These are phyloP conservation scores for Agastache rugosa DNA, from an alignment of 257 asterid species.

Conservation along the genomic window DNA sequence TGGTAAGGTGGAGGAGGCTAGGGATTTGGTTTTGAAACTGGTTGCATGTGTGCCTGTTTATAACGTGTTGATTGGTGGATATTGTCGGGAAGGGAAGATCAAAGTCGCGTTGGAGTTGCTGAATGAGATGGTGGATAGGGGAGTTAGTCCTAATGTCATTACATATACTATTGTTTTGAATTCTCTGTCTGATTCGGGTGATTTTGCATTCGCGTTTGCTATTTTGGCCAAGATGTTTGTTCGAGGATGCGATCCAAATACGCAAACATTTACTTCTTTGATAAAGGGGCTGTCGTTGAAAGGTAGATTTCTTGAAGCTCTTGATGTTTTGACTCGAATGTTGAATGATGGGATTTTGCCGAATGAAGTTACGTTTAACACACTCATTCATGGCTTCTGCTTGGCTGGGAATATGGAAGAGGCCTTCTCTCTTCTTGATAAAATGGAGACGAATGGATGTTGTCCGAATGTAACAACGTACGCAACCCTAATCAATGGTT, in stretches of 20 bases:
- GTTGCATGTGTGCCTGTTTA: constrained; percentile 62
- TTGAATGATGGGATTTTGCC: constrained; percentile 60
- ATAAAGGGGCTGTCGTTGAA: constrained; percentile 64
- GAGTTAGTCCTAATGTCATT: constrained; percentile 67
- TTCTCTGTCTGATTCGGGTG: constrained; percentile 58
- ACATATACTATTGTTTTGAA: constrained; percentile 65
- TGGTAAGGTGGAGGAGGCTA: constrained; percentile 67
- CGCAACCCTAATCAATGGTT: constrained; percentile 71
- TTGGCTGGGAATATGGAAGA: constrained; percentile 57
- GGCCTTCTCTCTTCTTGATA: constrained; percentile 52
- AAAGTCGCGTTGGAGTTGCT: constrained; percentile 61
- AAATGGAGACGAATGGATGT: constrained; percentile 65
- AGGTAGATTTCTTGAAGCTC: constrained; percentile 66
- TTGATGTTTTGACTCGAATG: constrained; percentile 62
- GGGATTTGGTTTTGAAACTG: constrained; percentile 63
- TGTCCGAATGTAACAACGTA: constrained; percentile 65
- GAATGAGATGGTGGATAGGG: constrained; percentile 62
- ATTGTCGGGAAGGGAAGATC: constrained; percentile 54
- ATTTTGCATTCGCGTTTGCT: constrained; percentile 57
- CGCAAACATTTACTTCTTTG: constrained; percentile 76
- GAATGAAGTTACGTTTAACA: constrained; percentile 74
- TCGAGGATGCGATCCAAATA: constrained; percentile 70
- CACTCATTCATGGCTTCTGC: constrained; percentile 72
- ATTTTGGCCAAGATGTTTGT: constrained; percentile 74
- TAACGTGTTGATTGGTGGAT: constrained; percentile 73